Evolutionary conservation across 1,284 basidiomycete genomes (phyloP), one percentile per base, ranked within the genome.

Genomic region (Cerioporus squamosus): DNA sequence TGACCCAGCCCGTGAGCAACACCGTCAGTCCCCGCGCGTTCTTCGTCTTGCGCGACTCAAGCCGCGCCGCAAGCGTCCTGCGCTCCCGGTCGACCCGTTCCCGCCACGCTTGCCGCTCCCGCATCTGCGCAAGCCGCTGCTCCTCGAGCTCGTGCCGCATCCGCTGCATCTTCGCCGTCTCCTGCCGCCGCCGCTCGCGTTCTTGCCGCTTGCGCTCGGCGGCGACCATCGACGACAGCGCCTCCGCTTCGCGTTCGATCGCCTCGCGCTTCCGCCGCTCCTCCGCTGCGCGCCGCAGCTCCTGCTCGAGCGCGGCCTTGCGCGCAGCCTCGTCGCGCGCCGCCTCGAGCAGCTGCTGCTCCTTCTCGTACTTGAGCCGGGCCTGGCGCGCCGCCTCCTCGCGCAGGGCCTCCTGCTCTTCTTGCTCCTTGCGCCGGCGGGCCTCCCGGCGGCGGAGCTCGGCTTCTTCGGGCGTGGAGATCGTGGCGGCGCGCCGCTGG

Each of bases 1-100:
- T 88, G 5, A 88, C 79, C 85, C 86, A 89, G 0, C 88, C 89
- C 6, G 77, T 77, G 62, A 83, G 69, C 62, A 66, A 47, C 24
- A 68, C 51, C 50, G 70, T 65, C 14, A 71, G 72, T 29, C 75
- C 68, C 46, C 70, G 68, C 36, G 66, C 68, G 26, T 67, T 71
- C 48, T 61, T 62, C 31, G 44, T 57, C 38, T 53, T 58, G 43
- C 44, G 44, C 14, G 40, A 38, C 49, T 53, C 57, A 39, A 68
- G 61, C 78, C 53, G 80, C 48, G 74, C 73, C 55, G 74, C 77
- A 14, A 65, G 60, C 9, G 65, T 61, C 18, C 64, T 60, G 66
- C 83, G 76, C 64, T 81, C 79, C n/a, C 75, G 72, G 15, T 74
- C 76, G 26, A 77, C 76, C 44, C 71, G 74, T 60, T 69, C 78